Base-by-base conservation (phyloP, 495 filamentous ascomycete genomes). In the Hypoxylon intermedium region DNA sequence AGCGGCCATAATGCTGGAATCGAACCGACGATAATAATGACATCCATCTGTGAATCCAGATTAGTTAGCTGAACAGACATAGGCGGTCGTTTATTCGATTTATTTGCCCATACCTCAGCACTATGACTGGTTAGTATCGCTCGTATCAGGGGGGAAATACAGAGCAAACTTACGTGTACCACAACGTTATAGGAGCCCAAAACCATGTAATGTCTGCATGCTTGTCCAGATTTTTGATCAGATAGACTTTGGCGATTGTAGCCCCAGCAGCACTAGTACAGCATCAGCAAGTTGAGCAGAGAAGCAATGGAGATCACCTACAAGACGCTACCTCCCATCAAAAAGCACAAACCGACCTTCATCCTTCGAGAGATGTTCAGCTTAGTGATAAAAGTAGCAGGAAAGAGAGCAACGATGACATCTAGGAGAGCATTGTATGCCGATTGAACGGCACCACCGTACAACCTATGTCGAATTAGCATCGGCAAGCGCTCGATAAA, bases 311-410 rank as follows among this genome's bases (percentile, higher is more conserved):
- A 21, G 20, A 38, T n/a, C 4, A 65, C 73, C 1, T 57, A 77
- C 73, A 78, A 66, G 4, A 76, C 41, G 16, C 73, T 71, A 2
- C 73, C 65, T 4, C 75, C 68, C 75, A 78, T 75, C 5, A 75
- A 43, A 12, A 73, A 41, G 34, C 69, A 75, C 5, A 77, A 38
- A 1, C 71, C 70, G 37, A 77, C 30, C 43, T 70, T 70, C 47
- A 65, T 63, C 44, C 72, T 76, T 0, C 65, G 70, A 16, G 67
- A 64, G 5, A 67, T 26, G n/a, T 67, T 73, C 0, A 75, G 51
- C 31, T 68, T 57, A 4, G 74, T 67, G 46, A 77, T 72, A 44
- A 76, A 65, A 16, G 68, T 53, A 2, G 67, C 49, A 0, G 75
- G 75, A 28, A 73, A 74, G 6, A 68, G 45, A 6, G 75, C 74